Evolutionary conservation across 352 stramenopile species (phyloP), one percentile per base, ranked within the genome.

Genomic region (Pythium scleroteichum): DNA sequence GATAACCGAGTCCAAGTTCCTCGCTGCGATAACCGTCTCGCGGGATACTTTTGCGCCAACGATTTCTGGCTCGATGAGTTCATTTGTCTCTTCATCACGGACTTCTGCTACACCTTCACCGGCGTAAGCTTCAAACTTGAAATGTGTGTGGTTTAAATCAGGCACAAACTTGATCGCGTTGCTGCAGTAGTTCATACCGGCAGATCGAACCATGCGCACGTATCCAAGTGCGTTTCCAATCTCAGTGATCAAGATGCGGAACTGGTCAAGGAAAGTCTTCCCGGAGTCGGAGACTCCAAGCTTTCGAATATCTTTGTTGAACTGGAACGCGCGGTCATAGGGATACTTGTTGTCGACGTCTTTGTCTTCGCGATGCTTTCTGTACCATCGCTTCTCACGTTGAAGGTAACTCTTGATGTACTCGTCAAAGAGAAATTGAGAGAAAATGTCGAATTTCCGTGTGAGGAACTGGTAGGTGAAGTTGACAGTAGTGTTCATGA

Each of bases 401-500:
- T 96, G 83, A 23, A 98, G 73, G 49, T 97, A 94, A 58, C 88
- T 93, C 66, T 97, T 96, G 59, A 98, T 96, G 77, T 97, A 94
- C 62, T 98, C 94, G 50, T 98, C 91, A 51, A 95, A 93, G 19
- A 98, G 75, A 48, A 98, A 98, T 59, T 97, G 85, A 35, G 85
- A 94, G 39, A 95, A 95, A 49, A 95, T 93, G 61, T 94, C 84
- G 39, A 94, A 93, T 62, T 96, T 96, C 52, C 95, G 91, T 7
- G 85, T 88, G 57, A 98, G 73, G 59, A 97, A 97, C 71, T 98
- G 90, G 66, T 98, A 98, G 57, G 92, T 97, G 55, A 97, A 97
- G 75, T 98, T 98, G 22, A 98, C 92, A 2, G 93, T 95, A 13
- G 90, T 98, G 71, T 96, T 98, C 69, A 98, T 85, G 64, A 98